Percentiles rank a stretch among this genome's conserved stretches.
phyloP scores from a whole-genome alignment of 768 basidiomycete genomes.

The Amanita exitialis region DNA sequence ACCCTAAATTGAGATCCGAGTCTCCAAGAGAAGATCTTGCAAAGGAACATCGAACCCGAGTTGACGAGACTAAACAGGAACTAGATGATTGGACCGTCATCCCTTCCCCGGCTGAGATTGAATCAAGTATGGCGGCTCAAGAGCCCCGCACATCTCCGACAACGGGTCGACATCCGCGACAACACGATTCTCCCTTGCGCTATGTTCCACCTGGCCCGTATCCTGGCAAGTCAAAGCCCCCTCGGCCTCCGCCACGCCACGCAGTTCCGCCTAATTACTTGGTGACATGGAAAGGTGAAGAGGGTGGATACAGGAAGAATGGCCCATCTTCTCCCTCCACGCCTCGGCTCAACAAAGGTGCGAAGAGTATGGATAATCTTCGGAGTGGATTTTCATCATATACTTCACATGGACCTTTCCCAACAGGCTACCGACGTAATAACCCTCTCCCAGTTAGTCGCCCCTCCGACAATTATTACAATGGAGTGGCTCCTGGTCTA shows the following conservation, averaged over 20 bases:
- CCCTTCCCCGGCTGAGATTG: conserved; percentile 12
- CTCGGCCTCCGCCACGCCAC: conserved; percentile 23
- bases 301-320: conserved; percentile 27
- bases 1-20: conserved; percentile 14
- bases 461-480: conserved; percentile 8
- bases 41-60: conserved; percentile 2
- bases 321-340: conserved; percentile 21
- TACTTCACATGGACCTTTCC: conserved; percentile 7
- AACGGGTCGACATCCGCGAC: conserved; percentile 17
- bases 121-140: conserved; percentile 6
- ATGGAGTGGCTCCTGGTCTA: conserved; percentile 15
- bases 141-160: conserved; percentile 8
- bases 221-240: conserved; percentile 20
- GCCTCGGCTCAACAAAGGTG: conserved; percentile 22
- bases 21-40: conserved; percentile 21
- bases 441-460: conserved; percentile 25
- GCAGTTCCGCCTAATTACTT: conserved; percentile 37
- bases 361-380: conserved; percentile 56
- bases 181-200: conserved; percentile 20
- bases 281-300: conserved; percentile 42
- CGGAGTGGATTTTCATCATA: conserved; percentile 25
- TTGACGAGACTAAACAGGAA: conserved; percentile 9
- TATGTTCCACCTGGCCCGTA: conserved; percentile 21
- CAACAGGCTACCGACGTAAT: conserved; percentile 22
- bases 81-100: conserved; percentile 15